Base-by-base conservation (phyloP, 169 alveolate species). In the Cryptosporidium parvum region DNA sequence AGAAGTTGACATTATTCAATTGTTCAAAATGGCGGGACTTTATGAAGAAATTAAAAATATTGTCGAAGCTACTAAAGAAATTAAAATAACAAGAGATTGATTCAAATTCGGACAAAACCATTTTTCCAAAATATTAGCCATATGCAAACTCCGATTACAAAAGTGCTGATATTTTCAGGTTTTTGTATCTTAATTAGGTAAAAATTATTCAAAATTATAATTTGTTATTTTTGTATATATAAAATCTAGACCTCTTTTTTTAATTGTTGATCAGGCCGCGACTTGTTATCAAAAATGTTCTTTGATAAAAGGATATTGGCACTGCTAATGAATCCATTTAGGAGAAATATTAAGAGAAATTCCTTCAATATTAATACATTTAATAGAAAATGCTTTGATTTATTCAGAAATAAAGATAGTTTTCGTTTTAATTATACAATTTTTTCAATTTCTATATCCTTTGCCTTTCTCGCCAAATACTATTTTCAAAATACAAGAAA, bases 21-120 rank as follows among this genome's bases (percentile, higher is more conserved):
- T 80, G 14, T 37, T 80, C 18, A 39, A 45, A 39, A 29, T 80
- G 8, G 89, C 89, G 16, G 89, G 75, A 0, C 89, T 80, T 39
- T 18, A 29, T 26, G 75, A 80, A 51, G 67, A 80, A 4, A 44
- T 61, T 14, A 67, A 67, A 31, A 33, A 39, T 67, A 18, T 67
- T 37, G 29, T 67, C 3, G 52, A 67, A 37, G 52, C 73, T 10
- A 67, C 52, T 67, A 31, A 67, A 1, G n/a, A 56, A 6, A 26
- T 21, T n/a, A 7, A 56, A 56, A 56, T 3, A 6, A 7, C 26
- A 2, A 21, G 3, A 56, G 16, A 7, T n/a, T 9, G 67, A 56
- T 9, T 56, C 29, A n/a, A 56, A 56, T 26, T n/a, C 37, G 26
- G 12, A 10, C 6, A 10, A 56, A 26, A 26, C 67, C 1, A 26